phyloP scores from a whole-genome alignment of 495 filamentous ascomycete species.

The Diplogelasinospora grovesii region DNA sequence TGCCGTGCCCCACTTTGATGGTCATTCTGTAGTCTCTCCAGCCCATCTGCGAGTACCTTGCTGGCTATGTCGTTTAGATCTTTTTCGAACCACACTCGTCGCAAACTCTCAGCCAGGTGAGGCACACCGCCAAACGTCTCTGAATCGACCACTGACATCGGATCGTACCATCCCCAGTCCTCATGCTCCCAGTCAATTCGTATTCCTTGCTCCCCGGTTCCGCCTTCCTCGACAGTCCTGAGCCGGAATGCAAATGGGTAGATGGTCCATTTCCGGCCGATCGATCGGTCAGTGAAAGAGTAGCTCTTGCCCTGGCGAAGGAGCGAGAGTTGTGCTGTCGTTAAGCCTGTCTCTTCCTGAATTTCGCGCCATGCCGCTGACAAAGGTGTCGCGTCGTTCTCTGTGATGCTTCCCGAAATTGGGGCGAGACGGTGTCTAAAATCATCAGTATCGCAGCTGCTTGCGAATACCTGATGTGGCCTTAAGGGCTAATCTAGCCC shows the following conservation, averaged over 20 bases:
- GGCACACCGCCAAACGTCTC: slow-evolving; percentile 47
- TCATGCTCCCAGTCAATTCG: slow-evolving; percentile 60
- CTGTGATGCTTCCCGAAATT: slow-evolving; percentile 55
- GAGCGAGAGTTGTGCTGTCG: slow-evolving; percentile 35
- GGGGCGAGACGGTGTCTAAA: slow-evolving; percentile 48
- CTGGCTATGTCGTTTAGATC: slow-evolving; percentile 36
- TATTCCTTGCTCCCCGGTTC: slow-evolving; percentile 39
- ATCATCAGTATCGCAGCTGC: no score
- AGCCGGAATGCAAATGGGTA: slow-evolving; percentile 56
- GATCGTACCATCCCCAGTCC: slow-evolving; percentile 50
- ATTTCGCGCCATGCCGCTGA: slow-evolving; percentile 57
- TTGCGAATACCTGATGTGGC: no score
- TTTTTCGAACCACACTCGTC: slow-evolving; percentile 51
- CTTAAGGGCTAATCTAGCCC: no score
- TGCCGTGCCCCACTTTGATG: slow-evolving; percentile 52
- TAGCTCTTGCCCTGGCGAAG: slow-evolving; percentile 54
- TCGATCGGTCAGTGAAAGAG: slow-evolving; percentile 44
- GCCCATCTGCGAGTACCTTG: slow-evolving; percentile 35
- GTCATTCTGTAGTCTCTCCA: slow-evolving; percentile 43
- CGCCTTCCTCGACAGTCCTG: slow-evolving; percentile 26
- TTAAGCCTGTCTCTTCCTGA: slow-evolving; percentile 54
- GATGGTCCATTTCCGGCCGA: slow-evolving; percentile 55
- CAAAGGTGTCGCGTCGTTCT: slow-evolving; percentile 41
- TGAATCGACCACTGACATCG: slow-evolving; percentile 27
- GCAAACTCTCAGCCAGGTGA: slow-evolving; percentile 47